Conservation (phyloP, 2,329 filamentous ascomycete genomes). For the Berkeleyomyces basicola region DNA sequence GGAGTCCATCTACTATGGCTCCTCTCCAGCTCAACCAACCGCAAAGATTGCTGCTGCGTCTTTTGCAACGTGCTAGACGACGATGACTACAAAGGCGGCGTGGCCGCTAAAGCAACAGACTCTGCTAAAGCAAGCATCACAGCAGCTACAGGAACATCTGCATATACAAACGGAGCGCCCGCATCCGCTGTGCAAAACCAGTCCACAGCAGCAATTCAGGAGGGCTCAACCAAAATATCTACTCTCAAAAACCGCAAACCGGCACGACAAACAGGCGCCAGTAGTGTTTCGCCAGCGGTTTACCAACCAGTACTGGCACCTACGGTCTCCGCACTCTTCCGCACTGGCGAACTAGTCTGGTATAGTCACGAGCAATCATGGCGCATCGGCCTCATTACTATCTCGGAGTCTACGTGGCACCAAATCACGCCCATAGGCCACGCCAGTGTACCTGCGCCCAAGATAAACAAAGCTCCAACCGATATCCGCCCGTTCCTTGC, state of each 20-base stretch:
- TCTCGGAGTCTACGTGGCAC: slow-evolving; percentile 20
- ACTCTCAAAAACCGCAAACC: slow-evolving; percentile 11
- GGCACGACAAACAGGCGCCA: background rate
- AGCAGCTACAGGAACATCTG: slow-evolving; percentile 6
- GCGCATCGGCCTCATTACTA: slow-evolving; percentile 30
- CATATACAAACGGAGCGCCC: background rate
- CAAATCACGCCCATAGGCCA: slow-evolving; percentile 28
- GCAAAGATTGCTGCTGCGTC: slow-evolving; percentile 34
- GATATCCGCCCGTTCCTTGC: slow-evolving; percentile 35
- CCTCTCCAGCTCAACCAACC: slow-evolving; percentile 29
- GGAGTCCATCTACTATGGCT: slow-evolving; percentile 36
- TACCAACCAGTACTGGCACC: slow-evolving; percentile 13
- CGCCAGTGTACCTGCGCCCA: slow-evolving; percentile 22
- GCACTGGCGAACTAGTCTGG: slow-evolving; percentile 34
- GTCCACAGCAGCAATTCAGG: slow-evolving; percentile 4
- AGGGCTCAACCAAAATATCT: slow-evolving; percentile 8
- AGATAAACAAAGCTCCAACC: slow-evolving; percentile 23
- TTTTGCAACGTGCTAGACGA: slow-evolving; percentile 25
- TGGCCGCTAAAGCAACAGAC: background rate
- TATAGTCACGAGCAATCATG: slow-evolving; percentile 30
- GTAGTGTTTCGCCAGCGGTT: background rate
- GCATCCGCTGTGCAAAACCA: slow-evolving; percentile 7
- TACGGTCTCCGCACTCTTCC: slow-evolving; percentile 24
- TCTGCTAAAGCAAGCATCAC: slow-evolving; percentile 8
- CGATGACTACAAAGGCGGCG: slow-evolving; percentile 17